phyloP scores from a whole-genome alignment of 2,329 filamentous ascomycete genomes.

The Cladorrhinum sp. region DNA sequence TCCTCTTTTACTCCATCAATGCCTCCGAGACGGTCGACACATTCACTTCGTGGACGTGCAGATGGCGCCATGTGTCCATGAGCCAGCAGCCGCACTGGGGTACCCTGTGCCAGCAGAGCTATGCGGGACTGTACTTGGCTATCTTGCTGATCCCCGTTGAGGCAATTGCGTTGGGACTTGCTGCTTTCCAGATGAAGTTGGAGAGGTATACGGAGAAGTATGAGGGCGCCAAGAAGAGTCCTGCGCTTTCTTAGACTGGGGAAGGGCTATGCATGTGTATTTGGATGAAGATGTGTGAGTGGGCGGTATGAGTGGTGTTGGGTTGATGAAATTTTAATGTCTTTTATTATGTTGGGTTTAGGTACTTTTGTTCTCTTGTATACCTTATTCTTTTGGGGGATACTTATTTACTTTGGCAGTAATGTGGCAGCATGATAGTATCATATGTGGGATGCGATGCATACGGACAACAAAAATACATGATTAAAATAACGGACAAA shows the following conservation, averaged over 20 bases:
- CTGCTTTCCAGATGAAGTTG: slow-evolving; percentile 44
- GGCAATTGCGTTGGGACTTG: slow-evolving; percentile 45
- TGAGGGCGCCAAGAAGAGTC: slow-evolving; percentile 33
- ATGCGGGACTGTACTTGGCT: slow-evolving; percentile 51
- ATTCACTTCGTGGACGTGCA: slow-evolving; percentile 61
- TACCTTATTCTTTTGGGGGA: no score
- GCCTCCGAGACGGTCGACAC: slow-evolving; percentile 51
- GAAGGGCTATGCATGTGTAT: background rate
- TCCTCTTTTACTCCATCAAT: slow-evolving; percentile 58
- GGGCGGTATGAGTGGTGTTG: no score
- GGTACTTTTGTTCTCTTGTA: no score
- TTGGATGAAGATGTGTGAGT: background rate
- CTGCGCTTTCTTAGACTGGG: slow-evolving; percentile 13
- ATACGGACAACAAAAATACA: no score
- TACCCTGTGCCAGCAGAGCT: slow-evolving; percentile 55
- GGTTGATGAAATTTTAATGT: background rate
- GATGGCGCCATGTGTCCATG: slow-evolving; percentile 56
- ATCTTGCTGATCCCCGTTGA: slow-evolving; percentile 58
- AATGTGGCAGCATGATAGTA: no score
- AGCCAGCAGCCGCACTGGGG: slow-evolving; percentile 51
- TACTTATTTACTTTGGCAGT: no score
- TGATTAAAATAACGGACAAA: no score
- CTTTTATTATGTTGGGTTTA: no score
- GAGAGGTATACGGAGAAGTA: slow-evolving; percentile 41
- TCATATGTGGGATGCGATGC: no score